A percentile compares a stretch with the other conserved stretches of the same genome.
Evolutionary conservation across 352 stramenopile genomes (phyloP).

Genomic region (Phytophthora sp.): DNA sequence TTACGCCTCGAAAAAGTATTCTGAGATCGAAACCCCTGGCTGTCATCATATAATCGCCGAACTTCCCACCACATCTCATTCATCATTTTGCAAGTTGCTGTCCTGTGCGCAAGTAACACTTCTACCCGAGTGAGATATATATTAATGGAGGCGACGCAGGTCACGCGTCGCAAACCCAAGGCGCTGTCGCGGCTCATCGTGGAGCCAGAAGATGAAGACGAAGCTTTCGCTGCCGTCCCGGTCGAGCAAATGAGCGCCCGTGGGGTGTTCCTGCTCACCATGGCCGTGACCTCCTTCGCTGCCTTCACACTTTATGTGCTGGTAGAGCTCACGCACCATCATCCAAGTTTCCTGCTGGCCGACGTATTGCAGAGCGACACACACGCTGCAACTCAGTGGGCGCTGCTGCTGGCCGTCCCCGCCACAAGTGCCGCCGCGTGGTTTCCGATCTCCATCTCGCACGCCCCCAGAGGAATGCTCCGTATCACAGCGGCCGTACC

Average conservation of each 20-base stretch:
- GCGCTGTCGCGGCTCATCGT: slow-evolving; percentile 19
- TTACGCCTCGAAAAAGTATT: too few relatives aligned
- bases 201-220: slow-evolving; percentile 38
- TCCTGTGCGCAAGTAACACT: slow-evolving; percentile 1
- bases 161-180: slow-evolving; percentile 29
- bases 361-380: slow-evolving; percentile 44
- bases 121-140: too few relatives aligned
- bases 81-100: slow-evolving; percentile 26
- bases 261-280: slow-evolving; percentile 60
- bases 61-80: too few relatives aligned
- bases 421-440: slow-evolving; percentile 65
- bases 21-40: slow-evolving; percentile 20
- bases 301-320: slow-evolving; percentile 72
- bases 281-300: slow-evolving; percentile 63
- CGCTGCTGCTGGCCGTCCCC: slow-evolving; percentile 54
- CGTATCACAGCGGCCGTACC: slow-evolving; percentile 42
- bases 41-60: neutral
- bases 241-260: slow-evolving; percentile 53
- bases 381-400: slow-evolving; percentile 45
- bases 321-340: slow-evolving; percentile 56
- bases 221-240: slow-evolving; percentile 26
- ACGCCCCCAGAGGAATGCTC: slow-evolving; percentile 24
- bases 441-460: slow-evolving; percentile 62
- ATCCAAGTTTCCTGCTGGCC: slow-evolving; percentile 43
- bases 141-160: too few relatives aligned